A percentile compares a stretch with the other conserved stretches of the same genome.
phyloP scores from a whole-genome alignment of 2,329 filamentous ascomycete species.

The Blastomyces percursus region DNA sequence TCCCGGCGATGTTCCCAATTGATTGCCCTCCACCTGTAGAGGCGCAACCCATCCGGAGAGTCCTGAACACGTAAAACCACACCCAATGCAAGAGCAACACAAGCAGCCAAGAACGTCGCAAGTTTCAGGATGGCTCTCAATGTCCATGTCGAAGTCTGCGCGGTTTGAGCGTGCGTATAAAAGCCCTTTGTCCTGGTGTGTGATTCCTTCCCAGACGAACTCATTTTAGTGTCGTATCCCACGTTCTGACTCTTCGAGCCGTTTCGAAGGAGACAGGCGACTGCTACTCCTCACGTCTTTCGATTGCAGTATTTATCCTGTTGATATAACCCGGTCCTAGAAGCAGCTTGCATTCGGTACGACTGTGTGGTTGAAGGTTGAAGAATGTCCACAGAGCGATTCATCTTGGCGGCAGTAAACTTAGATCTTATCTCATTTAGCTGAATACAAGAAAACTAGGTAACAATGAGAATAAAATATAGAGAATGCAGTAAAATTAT shows the following conservation, averaged over 20 bases:
- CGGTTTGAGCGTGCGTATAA: background rate
- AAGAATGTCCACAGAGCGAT: no score
- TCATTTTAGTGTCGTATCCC: background rate
- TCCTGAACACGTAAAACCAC: background rate
- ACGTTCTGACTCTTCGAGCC: background rate
- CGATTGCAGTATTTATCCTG: background rate
- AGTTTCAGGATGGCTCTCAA: background rate
- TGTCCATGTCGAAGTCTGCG: background rate
- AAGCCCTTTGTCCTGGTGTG: background rate
- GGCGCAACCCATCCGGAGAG: background rate
- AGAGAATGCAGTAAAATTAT: no score
- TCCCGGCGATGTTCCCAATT: conserved; percentile 73
- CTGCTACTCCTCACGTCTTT: background rate
- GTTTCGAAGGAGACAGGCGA: background rate
- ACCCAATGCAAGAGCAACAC: background rate
- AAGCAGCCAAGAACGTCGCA: background rate
- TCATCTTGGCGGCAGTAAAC: no score
- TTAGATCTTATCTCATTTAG: no score
- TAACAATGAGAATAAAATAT: no score
- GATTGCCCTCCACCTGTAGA: conserved; percentile 24
- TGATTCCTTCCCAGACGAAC: background rate
- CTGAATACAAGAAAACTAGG: no score
- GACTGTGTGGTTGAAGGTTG: no score
- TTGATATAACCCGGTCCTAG: no score
- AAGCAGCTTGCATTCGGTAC: no score